Base-by-base conservation (phyloP, 352 stramenopile genomes). In the Pythium coloratum region DNA sequence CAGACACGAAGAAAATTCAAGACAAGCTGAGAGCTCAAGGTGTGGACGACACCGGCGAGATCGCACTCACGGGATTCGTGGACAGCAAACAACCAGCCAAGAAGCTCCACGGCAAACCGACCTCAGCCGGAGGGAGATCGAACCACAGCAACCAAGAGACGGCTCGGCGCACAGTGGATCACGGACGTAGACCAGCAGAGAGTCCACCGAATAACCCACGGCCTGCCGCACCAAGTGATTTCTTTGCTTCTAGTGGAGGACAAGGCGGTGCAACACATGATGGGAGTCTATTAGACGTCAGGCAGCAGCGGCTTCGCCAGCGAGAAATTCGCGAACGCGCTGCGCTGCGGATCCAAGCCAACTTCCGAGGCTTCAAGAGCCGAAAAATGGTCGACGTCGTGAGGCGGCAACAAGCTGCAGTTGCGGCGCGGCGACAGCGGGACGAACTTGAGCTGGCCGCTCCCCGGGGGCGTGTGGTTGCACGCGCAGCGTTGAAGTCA, bases 1-100 rank as follows among this genome's bases (percentile, higher is more conserved):
- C 24, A 4, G 71, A 77, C 40, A 55, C 71, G 54, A 55, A 67
- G 55, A 69, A 68, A 26, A 72, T 80, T 57, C 69, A 58, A 46
- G 69, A 60, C 12, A 92, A 86, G 28, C 65, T 95, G 26, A 58
- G 78, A 18, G 70, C 67, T 14, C 80, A 86, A 51, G 77, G 77
- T 10, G 57, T 84, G 40, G 18, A 49, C 12, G 40, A 73, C 1
- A 60, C 68, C 7, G 32, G 49, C 6, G 56, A 77, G 20, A 26
- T 71, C 13, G 42, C 28, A 16, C 68, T 55, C 28, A 47, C 44
- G 1, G 62, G 64, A 2, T 65, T 59, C 30, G 59, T 77, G 16
- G 73, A 83, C 32, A 40, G 58, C 30, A 69, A 72, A 33, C 77
- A 72, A 12, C 55, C 61, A 9, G 38, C 57, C 26, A 24, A 24